phyloP scores from a whole-genome alignment of 306 rosid genomes.

The Vigna nakashimae region DNA sequence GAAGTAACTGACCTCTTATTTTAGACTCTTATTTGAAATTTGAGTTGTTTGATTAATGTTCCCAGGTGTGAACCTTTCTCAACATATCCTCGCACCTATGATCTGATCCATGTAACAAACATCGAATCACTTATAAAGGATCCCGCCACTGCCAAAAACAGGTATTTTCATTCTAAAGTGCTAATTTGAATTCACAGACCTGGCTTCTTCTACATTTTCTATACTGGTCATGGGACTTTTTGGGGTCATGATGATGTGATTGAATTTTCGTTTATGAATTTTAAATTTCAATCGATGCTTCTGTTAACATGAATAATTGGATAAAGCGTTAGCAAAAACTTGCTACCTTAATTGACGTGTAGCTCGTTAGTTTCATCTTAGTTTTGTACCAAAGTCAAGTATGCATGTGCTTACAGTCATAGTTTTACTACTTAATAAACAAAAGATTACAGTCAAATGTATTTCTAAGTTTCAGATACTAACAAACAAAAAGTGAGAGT shows the following conservation, averaged over 20 bases:
- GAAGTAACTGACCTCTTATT: conserved; percentile 9
- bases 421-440: too few relatives aligned
- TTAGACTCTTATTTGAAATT: conserved; percentile 37
- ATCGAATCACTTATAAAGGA: conserved; percentile 83
- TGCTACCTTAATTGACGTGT: conserved; percentile 11
- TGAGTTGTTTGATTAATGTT: conserved; percentile 47
- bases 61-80: conserved; percentile 99
- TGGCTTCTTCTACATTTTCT: conserved; percentile 11
- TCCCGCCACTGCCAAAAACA: conserved; percentile 69
- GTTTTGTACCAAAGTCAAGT: not conserved
- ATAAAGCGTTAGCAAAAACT: not conserved
- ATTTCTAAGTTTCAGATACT: conserved; percentile 6
- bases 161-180: conserved; percentile 56
- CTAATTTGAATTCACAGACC: conserved; percentile 30
- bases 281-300: conserved; percentile 18
- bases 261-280: not conserved
- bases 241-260: not conserved
- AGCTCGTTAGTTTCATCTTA: not conserved
- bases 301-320: conserved; percentile 4
- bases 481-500: not conserved
- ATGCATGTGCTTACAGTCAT: not conserved
- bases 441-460: not conserved
- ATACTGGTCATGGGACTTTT: conserved; percentile 2
- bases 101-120: conserved; percentile 78
- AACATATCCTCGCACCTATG: conserved; percentile 94